phyloP scores from a whole-genome alignment of 2,329 filamentous ascomycete genomes.

The Shiraia bambusicola region DNA sequence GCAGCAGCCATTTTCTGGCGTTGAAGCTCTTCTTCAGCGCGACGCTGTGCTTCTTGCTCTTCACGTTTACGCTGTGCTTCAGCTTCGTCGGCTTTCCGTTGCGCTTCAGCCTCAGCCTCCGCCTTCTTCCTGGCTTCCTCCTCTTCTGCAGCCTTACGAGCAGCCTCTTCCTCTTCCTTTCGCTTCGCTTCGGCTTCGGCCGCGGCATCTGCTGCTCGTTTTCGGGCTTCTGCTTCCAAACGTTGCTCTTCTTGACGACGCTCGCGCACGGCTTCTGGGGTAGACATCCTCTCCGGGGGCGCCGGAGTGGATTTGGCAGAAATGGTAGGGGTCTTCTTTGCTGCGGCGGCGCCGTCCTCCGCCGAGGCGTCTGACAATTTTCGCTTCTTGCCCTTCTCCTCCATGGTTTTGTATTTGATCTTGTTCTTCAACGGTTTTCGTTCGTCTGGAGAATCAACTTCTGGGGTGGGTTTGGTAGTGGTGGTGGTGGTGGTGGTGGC shows the following conservation, averaged over 20 bases:
- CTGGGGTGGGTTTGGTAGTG: slow-evolving; percentile 36
- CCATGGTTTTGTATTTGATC: slow-evolving; percentile 35
- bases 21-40: slow-evolving; percentile 33
- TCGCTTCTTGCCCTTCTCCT: slow-evolving; percentile 37
- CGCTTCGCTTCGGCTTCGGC: slow-evolving; percentile 29
- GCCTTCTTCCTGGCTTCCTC: slow-evolving; percentile 31
- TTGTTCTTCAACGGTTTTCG: slow-evolving; percentile 34
- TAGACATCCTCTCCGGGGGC: slow-evolving; percentile 37
- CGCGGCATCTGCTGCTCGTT: slow-evolving; percentile 23
- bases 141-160: slow-evolving; percentile 32
- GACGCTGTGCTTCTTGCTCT: slow-evolving; percentile 33
- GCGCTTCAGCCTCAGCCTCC: slow-evolving; percentile 35
- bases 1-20: slow-evolving; percentile 33
- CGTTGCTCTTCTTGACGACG: slow-evolving; percentile 39
- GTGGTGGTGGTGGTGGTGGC: too few species aligned
- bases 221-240: slow-evolving; percentile 29
- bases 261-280: slow-evolving; percentile 37
- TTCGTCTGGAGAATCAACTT: slow-evolving; percentile 40
- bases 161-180: slow-evolving; percentile 31
- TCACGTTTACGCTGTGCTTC: slow-evolving; percentile 36
- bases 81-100: slow-evolving; percentile 33
- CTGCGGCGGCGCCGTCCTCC: slow-evolving; percentile 28
- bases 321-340: slow-evolving; percentile 36
- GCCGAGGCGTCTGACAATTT: slow-evolving; percentile 35
- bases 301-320: slow-evolving; percentile 41